phyloP scores from a whole-genome alignment of 805 yeast species.

The Wickerhamiella bombiphila region DNA sequence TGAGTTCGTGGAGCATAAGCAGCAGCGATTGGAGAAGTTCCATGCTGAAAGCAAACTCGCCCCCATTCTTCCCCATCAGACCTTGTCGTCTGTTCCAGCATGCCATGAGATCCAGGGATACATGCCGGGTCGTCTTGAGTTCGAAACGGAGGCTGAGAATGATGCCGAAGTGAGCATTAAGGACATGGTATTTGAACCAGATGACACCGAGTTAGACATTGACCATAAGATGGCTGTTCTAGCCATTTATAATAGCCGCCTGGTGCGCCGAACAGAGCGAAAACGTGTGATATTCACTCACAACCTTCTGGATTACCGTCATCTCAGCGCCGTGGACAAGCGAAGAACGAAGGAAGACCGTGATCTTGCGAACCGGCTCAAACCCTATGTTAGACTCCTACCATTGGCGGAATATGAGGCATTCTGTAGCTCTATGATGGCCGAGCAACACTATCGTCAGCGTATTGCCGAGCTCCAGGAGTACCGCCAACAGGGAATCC shows the following conservation, averaged over 20 bases:
- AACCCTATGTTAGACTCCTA: slow-evolving; percentile 70
- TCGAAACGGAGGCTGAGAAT: slow-evolving; percentile 90
- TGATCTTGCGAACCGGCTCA: slow-evolving; percentile 58
- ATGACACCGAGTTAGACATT: slow-evolving; percentile 75
- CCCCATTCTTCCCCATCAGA: slow-evolving; percentile 67
- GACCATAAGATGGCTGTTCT: slow-evolving; percentile 77
- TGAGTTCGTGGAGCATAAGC: slow-evolving; percentile 54
- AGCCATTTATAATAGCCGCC: slow-evolving; percentile 77
- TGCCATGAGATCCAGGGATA: slow-evolving; percentile 96
- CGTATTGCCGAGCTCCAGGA: slow-evolving; percentile 83
- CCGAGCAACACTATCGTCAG: slow-evolving; percentile 63
- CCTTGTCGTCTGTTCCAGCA: slow-evolving; percentile 81
- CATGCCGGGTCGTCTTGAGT: slow-evolving; percentile 97
- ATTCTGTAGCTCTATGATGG: slow-evolving; percentile 56
- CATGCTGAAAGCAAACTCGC: slow-evolving; percentile 13
- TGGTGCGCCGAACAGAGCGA: slow-evolving; percentile 85
- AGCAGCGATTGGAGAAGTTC: slow-evolving; percentile 56
- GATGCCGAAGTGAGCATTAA: slow-evolving; percentile 91
- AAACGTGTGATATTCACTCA: slow-evolving; percentile 71
- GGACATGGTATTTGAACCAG: slow-evolving; percentile 91
- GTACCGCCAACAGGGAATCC: slow-evolving; percentile 84
- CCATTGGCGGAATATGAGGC: slow-evolving; percentile 66
- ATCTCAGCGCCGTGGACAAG: slow-evolving; percentile 68
- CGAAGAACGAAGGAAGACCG: slow-evolving; percentile 79
- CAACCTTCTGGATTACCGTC: slow-evolving; percentile 68